A percentile compares a stretch with the other conserved stretches of the same genome.
phyloP scores from a whole-genome alignment of 1,284 basidiomycete species.

The Ganoderma multipileum region DNA sequence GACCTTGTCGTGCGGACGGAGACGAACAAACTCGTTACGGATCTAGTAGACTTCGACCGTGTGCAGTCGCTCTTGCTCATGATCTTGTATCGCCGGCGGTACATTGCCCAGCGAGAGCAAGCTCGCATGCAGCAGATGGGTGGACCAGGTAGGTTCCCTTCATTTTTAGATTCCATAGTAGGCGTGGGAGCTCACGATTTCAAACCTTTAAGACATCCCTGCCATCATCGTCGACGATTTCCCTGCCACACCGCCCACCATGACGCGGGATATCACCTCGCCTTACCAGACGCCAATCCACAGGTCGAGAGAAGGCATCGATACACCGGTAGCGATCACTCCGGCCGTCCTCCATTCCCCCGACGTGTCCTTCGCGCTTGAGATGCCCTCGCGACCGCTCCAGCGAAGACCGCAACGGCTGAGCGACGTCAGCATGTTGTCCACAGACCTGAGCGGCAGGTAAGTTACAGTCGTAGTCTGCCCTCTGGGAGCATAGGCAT shows the following conservation, averaged over 20 bases:
- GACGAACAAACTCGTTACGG: conserved; percentile 80
- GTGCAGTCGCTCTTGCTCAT: conserved; percentile 82
- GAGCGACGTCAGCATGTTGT: conserved; percentile 68
- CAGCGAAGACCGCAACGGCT: conserved; percentile 55
- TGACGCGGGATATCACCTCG: conserved; percentile 62
- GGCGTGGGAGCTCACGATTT: not conserved
- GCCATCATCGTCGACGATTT: conserved; percentile 69
- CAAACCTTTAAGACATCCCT: conserved; percentile 58
- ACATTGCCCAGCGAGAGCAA: conserved; percentile 55
- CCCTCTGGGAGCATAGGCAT: not conserved
- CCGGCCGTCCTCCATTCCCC: conserved; percentile 49
- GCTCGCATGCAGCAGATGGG: conserved; percentile 41
- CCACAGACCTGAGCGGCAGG: conserved; percentile 55
- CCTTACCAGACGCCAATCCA: conserved; percentile 45
- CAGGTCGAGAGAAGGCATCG: conserved; percentile 36
- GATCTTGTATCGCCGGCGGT: conserved; percentile 76
- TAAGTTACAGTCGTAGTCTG: conserved; percentile 18
- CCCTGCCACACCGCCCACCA: conserved; percentile 56
- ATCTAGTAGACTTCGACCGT: conserved; percentile 85
- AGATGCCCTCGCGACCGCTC: conserved; percentile 50
- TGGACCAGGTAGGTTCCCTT: conserved; percentile 40
- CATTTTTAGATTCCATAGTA: not conserved
- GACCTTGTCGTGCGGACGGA: conserved; percentile 81
- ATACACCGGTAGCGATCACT: conserved; percentile 49
- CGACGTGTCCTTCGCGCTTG: conserved; percentile 56